Percentiles rank a stretch among this genome's conserved stretches.
Evolutionary conservation across 257 asterid species (phyloP).

Genomic region (Solanum sparsipilum): DNA sequence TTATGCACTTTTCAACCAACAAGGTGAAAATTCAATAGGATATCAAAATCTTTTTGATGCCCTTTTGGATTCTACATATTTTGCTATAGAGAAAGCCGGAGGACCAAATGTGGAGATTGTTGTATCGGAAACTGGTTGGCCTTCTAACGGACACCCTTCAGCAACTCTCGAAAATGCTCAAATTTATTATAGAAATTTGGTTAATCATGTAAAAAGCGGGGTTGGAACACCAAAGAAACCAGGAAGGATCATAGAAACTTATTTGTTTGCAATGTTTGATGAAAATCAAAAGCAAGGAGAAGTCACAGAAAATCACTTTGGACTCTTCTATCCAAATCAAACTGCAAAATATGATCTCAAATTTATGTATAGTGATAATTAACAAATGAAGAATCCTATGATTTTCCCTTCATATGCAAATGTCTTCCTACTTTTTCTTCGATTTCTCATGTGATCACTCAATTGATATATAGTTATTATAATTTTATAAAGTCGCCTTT

Average conservation of each 20-base stretch:
- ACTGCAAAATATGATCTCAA: too few species aligned
- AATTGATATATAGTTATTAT: too few species aligned
- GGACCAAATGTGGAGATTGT: conserved; percentile 10
- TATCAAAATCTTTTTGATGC: conserved; percentile 30
- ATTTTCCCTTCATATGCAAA: too few species aligned
- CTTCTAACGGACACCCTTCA: conserved; percentile 7
- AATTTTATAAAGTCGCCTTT: too few species aligned
- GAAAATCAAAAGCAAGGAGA: conserved; percentile 6
- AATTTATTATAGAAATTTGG: conserved; percentile 2
- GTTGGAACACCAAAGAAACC: conserved; percentile 22
- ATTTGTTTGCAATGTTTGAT: conserved; percentile 14
- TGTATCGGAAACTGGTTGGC: conserved; percentile 34
- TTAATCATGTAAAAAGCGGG: not conserved
- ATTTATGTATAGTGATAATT: too few species aligned
- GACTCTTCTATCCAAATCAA: too few species aligned
- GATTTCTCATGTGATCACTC: too few species aligned
- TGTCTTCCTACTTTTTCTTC: too few species aligned
- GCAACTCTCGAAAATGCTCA: conserved; percentile 1
- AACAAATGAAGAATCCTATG: too few species aligned
- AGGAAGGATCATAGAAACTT: not conserved
- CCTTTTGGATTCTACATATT: conserved; percentile 21
- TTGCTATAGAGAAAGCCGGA: conserved; percentile 28
- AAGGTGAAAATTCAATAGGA: not conserved
- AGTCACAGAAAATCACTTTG: not conserved
- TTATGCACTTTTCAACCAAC: conserved; percentile 18